These are phyloP conservation scores for Pestalotiopsis sp. DNA, from an alignment of 2,329 filamentous ascomycete species.

Conservation along the genomic window DNA sequence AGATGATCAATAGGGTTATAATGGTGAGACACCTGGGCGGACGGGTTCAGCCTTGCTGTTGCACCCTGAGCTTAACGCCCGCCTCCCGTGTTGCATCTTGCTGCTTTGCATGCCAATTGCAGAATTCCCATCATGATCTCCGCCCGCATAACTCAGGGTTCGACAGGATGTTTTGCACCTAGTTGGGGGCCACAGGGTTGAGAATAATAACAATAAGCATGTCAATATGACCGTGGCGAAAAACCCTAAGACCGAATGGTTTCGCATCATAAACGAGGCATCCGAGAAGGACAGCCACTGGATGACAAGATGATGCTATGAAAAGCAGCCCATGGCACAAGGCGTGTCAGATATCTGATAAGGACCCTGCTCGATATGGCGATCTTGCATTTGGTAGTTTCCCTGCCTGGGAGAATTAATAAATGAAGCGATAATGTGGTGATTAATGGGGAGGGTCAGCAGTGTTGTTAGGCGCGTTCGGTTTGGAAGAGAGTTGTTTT, in stretches of 20 bases:
- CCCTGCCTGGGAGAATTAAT: not conserved
- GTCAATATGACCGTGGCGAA: not conserved
- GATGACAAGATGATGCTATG: not conserved
- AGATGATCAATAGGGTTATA: not conserved
- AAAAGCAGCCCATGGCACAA: not conserved
- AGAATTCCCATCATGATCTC: not conserved
- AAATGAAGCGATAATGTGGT: not conserved
- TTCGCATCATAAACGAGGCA: not conserved
- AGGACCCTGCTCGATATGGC: not conserved
- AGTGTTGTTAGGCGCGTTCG: not conserved
- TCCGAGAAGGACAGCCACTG: not conserved
- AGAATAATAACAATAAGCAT: not conserved
- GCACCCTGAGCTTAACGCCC: not conserved
- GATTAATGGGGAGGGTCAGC: not conserved
- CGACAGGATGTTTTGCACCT: not conserved
- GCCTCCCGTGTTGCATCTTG: not conserved
- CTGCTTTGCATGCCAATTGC: not conserved
- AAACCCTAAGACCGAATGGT: not conserved
- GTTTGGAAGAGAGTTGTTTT: conserved; percentile 4
- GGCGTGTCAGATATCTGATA: not conserved
- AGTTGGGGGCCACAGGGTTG: not conserved
- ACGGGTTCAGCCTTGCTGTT: not conserved
- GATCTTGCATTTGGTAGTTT: not conserved
- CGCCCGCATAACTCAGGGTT: not conserved
- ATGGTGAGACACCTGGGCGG: not conserved